Percentiles rank a stretch among this genome's conserved stretches.
Evolutionary conservation across 371 early-diverging fungal genomes (phyloP).

Genomic region (Synchytrium microbalum): DNA sequence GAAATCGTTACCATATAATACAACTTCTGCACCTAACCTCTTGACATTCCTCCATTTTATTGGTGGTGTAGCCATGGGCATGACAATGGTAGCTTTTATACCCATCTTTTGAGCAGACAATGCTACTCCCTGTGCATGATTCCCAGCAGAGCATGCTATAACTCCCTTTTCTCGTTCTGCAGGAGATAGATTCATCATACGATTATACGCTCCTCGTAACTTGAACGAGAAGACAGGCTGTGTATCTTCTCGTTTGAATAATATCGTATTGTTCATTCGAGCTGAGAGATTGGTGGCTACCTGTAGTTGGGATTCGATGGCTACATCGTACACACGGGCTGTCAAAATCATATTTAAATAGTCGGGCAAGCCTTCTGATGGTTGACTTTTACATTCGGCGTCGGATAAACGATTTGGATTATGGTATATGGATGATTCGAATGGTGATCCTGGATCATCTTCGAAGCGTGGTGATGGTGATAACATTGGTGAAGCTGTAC

Average conservation of each 20-base stretch:
- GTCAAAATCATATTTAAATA: slow-evolving; percentile 86
- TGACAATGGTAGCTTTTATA: slow-evolving; percentile 90
- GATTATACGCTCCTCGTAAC: slow-evolving; percentile 93
- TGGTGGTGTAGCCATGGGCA: slow-evolving; percentile 72
- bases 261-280: slow-evolving; percentile 59
- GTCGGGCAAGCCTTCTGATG: slow-evolving; percentile 49
- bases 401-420: neutral
- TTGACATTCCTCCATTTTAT: slow-evolving; percentile 85
- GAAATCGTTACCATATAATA: slow-evolving; percentile 83
- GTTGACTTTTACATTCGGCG: neutral
- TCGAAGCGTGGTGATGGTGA: neutral
- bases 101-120: slow-evolving; percentile 83
- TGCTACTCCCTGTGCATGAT: slow-evolving; percentile 90
- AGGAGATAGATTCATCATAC: slow-evolving; percentile 64
- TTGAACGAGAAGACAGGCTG: slow-evolving; percentile 95
- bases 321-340: slow-evolving; percentile 71
- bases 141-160: slow-evolving; percentile 93
- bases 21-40: slow-evolving; percentile 83
- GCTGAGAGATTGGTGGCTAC: slow-evolving; percentile 70
- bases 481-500: neutral
- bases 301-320: slow-evolving; percentile 83
- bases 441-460: neutral
- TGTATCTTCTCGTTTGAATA: slow-evolving; percentile 90
- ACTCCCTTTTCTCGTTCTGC: slow-evolving; percentile 79
- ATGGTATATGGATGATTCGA: neutral